Evolutionary conservation across 2,329 filamentous ascomycete genomes (phyloP).

Genomic region (Davidsoniella virescens): DNA sequence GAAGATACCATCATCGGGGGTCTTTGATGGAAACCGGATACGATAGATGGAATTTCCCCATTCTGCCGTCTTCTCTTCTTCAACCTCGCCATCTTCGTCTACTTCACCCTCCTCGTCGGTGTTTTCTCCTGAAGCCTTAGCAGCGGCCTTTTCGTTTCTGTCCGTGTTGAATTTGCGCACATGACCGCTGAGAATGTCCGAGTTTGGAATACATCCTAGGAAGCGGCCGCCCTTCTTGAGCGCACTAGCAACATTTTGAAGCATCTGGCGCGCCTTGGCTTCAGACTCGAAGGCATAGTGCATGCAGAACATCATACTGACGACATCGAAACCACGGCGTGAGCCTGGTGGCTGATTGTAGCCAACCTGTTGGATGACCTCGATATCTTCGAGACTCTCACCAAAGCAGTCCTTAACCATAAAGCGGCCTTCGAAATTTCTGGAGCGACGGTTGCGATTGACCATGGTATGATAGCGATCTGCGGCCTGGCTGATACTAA

Average conservation of each 20-base stretch:
- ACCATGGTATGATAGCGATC: constrained; percentile 67
- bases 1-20: constrained; percentile 76
- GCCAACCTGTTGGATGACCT: constrained; percentile 70
- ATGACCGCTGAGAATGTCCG: constrained; percentile 66
- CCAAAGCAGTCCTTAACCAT: constrained; percentile 85
- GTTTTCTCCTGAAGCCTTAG: constrained; percentile 21
- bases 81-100: constrained; percentile 31
- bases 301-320: constrained; percentile 99
- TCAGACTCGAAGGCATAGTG: constrained; percentile 96
- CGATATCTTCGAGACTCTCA: constrained; percentile 64
- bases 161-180: constrained; percentile 56
- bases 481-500: constrained; percentile 79
- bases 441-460: constrained; percentile 38
- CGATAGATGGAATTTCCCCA: constrained; percentile 93
- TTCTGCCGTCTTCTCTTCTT: constrained; percentile 52
- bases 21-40: constrained; percentile 71
- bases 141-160: constrained; percentile 17
- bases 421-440: constrained; percentile 73
- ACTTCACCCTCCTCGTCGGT: constrained; percentile 19
- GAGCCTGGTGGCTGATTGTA: constrained; percentile 56
- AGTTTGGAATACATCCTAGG: constrained; percentile 93
- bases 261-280: constrained; percentile 76
- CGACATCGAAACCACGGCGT: constrained; percentile 79
- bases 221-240: constrained; percentile 90
- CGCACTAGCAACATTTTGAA: constrained; percentile 77